These are phyloP conservation scores for Nepenthes alata DNA, from an alignment of 179 eudicot genomes.

Conservation along the genomic window DNA sequence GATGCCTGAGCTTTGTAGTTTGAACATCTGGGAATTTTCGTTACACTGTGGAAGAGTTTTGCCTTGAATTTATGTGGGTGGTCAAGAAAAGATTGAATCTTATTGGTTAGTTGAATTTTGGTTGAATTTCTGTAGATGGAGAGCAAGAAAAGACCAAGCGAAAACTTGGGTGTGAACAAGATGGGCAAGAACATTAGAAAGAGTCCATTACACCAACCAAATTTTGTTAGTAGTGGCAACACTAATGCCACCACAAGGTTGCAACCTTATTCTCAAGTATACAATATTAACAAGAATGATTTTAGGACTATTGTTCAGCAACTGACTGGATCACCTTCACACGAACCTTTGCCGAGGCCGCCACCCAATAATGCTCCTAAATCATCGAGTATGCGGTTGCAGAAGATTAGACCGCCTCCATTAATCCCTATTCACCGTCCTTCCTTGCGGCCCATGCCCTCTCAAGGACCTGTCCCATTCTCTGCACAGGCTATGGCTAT, in stretches of 20 bases:
- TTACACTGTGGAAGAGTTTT: not conserved
- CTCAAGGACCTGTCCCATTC: slow-evolving; percentile 22
- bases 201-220: slow-evolving; percentile 66
- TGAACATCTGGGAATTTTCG: not conserved
- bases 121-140: slow-evolving; percentile 13
- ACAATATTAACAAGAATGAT: slow-evolving; percentile 82
- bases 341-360: slow-evolving; percentile 55
- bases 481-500: slow-evolving; percentile 16
- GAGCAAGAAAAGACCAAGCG: slow-evolving; percentile 39
- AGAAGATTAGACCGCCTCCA: slow-evolving; percentile 77
- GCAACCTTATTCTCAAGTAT: slow-evolving; percentile 83
- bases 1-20: not conserved
- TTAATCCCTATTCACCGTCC: slow-evolving; percentile 44
- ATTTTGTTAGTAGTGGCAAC: slow-evolving; percentile 12
- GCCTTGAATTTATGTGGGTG: not conserved
- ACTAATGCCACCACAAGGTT: slow-evolving; percentile 32
- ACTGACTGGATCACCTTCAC: slow-evolving; percentile 62
- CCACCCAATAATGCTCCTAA: slow-evolving; percentile 48
- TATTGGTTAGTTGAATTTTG: not conserved
- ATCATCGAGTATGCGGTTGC: slow-evolving; percentile 55
- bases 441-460: slow-evolving; percentile 9
- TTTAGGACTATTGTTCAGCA: slow-evolving; percentile 86
- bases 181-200: slow-evolving; percentile 80
- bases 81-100: not conserved
- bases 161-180: slow-evolving; percentile 79